Base-by-base conservation (phyloP, 345 rosid genomes). In the Syzygium grande region DNA sequence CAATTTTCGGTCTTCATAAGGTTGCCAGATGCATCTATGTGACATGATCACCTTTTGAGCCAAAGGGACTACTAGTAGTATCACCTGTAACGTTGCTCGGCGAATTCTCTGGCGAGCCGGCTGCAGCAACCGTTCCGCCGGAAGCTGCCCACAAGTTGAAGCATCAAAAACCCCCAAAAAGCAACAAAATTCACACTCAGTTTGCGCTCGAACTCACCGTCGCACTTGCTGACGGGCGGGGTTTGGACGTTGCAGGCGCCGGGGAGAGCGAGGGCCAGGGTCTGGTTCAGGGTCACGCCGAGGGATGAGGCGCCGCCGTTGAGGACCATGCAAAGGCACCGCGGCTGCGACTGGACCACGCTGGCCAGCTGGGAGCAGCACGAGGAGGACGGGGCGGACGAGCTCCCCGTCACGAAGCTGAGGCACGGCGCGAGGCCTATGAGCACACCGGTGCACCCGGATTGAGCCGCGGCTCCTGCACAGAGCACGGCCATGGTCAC, bases 291-390 rank as follows among this genome's bases (percentile, higher is more conserved):
- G 7, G 85, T 89, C 55, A 93, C 84, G 29, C 94, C 95, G 2
- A 94, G 51, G 4, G 94, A 91, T 2, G 93, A 53, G 51, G 89
- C 92, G 16, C 92, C 91, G 4, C 92, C 92, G 16, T 88, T 90
- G 59, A 93, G 87, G 27, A 91, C 87, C 29, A 85, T 21, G 87
- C 95, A 93, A 13, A 94, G 94, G 90, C 97, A 93, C 61, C 77
- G 90, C 2, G 97, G 95, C 88, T 90, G 89, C 29, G 94, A 91
- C 53, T 59, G 87, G 23, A 93, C 95, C 54, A 93, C 95, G 19
- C 43, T 93, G 29, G 91, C 90, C 15, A 93, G 89, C 85, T 92
- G 94, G 6, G 95, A 89, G 93, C 97, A 94, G 93, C 97, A 94
- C 0, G 92, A 88, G 54, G 94, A 29, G 13, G 95, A 88, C 11